Base-by-base conservation (phyloP, 345 rosid genomes). In the Limnanthes douglasii region DNA sequence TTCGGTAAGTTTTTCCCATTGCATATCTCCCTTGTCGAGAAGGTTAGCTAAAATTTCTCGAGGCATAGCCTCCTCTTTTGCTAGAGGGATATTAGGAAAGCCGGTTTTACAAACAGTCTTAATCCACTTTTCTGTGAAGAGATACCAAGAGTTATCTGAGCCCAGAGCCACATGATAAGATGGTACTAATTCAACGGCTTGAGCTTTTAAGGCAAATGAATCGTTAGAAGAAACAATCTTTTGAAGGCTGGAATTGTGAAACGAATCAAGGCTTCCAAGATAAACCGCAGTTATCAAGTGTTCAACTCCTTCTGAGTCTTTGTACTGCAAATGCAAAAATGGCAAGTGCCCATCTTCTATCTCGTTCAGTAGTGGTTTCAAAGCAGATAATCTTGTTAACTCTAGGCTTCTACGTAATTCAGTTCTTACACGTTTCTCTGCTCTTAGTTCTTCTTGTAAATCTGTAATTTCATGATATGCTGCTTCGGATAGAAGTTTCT, bases 61-160 rank as follows among this genome's bases (percentile, higher is more conserved):
- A 52, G 98, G 98, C 47, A 70, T 59, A 59, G 81, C 77, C 30
- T 74, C 84, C 37, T 79, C 97, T 3, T 57, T 32, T 28, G 71
- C 37, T 46, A 83, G 43, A 10, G 88, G 58, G 42, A 69, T 63
- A 59, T 84, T 66, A 8, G 98, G 95, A 62, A 84, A 73, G 45
- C 98, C 95, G 3, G 69, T 66, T 45, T 64, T 62, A 41, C 84
- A 83, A 23, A 84, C 66, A 24, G 84, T 58, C 47, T 59, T 70
- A 37, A 79, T 59, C 95, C 94, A 90, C 51, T 70, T 77, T 48
- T 79, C 98, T 8, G 94, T 84, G 37, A 90, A 83, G 25, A 72
- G 55, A 60, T 90, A 84, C 94, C 95, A 90, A 14, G 79, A 68
- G 65, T 83, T 90, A 63, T 84, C 95, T 41, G 98, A 90, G 41